Evolutionary conservation across 495 filamentous ascomycete species (phyloP).

Genomic region (Penicillium chermesinum): DNA sequence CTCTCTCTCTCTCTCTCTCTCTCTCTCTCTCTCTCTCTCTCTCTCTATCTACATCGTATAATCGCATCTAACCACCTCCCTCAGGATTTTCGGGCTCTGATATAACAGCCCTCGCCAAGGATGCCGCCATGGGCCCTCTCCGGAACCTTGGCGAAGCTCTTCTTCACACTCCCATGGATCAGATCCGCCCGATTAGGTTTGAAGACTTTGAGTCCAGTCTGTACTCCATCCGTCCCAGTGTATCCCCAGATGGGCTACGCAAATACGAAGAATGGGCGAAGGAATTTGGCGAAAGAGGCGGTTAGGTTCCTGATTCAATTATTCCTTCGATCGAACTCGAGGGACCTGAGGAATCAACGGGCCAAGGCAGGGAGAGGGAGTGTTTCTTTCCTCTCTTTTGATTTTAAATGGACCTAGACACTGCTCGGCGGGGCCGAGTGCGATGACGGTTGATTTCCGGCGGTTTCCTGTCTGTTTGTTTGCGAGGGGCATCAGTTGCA

Average conservation of each 20-base stretch:
- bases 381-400: background rate
- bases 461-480: background rate
- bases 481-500: background rate
- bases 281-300: constrained; percentile 89
- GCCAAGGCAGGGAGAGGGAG: too few relatives aligned
- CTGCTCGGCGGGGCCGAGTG: background rate
- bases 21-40: background rate
- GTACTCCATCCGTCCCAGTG: constrained; percentile 81
- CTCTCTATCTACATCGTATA: background rate
- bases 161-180: constrained; percentile 84
- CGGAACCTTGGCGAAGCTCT: constrained; percentile 87
- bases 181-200: constrained; percentile 82
- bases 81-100: constrained; percentile 94
- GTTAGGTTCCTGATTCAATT: constrained; percentile 32
- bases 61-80: constrained; percentile 1
- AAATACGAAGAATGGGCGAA: constrained; percentile 91
- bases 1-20: background rate
- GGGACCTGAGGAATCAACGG: too few relatives aligned
- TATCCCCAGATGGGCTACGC: constrained; percentile 75
- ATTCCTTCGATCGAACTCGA: too few relatives aligned
- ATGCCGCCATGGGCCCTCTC: constrained; percentile 96
- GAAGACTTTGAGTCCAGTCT: constrained; percentile 84
- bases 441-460: background rate
- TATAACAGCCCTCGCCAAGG: constrained; percentile 95
- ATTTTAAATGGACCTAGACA: background rate